phyloP scores from a whole-genome alignment of 345 rosid genomes.

The Sonneratia alba region DNA sequence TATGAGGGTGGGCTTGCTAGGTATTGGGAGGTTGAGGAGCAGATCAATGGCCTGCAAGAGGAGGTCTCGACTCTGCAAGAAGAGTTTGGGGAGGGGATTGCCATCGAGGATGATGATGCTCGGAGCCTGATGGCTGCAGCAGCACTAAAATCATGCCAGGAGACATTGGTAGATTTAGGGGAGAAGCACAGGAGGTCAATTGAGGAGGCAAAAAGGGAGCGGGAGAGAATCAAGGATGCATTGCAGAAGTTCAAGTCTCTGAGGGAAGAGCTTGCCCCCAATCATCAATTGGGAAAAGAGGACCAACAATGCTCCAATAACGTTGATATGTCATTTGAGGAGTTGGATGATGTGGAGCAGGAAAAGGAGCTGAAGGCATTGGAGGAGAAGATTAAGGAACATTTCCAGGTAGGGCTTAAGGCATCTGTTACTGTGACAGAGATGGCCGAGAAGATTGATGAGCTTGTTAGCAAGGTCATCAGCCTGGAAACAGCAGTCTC shows the following conservation, averaged over 20 bases:
- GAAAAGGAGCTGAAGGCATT: conserved; percentile 34
- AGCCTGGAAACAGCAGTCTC: conserved; percentile 68
- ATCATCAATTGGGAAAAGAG: conserved; percentile 6
- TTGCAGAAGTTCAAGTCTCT: conserved; percentile 45
- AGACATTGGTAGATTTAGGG: conserved; percentile 50
- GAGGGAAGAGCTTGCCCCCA: conserved; percentile 23
- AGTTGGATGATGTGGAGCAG: conserved; percentile 24
- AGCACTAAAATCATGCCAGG: conserved; percentile 77
- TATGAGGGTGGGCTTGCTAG: conserved; percentile 57
- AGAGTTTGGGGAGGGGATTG: conserved; percentile 68
- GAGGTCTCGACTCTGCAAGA: conserved; percentile 57
- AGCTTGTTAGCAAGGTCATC: conserved; percentile 73
- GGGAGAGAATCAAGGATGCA: conserved; percentile 35
- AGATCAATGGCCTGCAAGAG: conserved; percentile 56
- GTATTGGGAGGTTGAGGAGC: conserved; percentile 68
- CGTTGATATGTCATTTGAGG: conserved; percentile 21
- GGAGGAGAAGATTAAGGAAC: conserved; percentile 49
- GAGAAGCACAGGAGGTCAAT: conserved; percentile 55
- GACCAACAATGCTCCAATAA: conserved; percentile 5
- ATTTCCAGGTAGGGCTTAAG: conserved; percentile 33
- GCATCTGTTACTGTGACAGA: conserved; percentile 43
- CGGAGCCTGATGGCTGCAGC: conserved; percentile 62
- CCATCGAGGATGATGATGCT: conserved; percentile 80
- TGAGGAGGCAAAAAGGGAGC: conserved; percentile 46
- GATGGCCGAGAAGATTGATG: conserved; percentile 87